Evolutionary conservation across 2,329 filamentous ascomycete species (phyloP).

Genomic region (Sporothrix dimorphospora): DNA sequence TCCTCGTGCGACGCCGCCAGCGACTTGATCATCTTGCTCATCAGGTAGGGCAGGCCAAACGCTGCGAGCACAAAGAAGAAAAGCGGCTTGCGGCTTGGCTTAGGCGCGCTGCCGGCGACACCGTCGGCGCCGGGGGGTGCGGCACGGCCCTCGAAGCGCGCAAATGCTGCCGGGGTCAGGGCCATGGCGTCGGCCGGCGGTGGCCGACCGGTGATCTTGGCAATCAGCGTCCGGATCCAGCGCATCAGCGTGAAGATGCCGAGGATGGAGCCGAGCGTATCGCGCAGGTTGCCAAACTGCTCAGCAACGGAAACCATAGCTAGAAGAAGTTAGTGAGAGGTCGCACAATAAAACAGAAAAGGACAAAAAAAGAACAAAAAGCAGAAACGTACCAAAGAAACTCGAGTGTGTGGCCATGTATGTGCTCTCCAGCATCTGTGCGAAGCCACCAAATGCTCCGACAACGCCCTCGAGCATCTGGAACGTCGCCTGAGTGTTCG

Average conservation of each 20-base stretch:
- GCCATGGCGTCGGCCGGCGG: conserved; percentile 84
- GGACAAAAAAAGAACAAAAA: neutral
- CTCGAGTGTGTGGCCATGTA: conserved; percentile 99
- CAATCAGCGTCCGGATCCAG: conserved; percentile 89
- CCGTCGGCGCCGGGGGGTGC: conserved; percentile 58
- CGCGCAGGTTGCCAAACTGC: conserved; percentile 90
- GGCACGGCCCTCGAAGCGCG: conserved; percentile 77
- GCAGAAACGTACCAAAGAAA: conserved; percentile 75
- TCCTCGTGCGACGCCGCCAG: conserved; percentile 85
- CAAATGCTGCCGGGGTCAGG: conserved; percentile 88
- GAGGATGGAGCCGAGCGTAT: conserved; percentile 88
- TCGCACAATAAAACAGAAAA: neutral
- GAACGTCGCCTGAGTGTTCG: conserved; percentile 94
- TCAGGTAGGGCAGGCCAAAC: conserved; percentile 93
- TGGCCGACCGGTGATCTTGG: conserved; percentile 89
- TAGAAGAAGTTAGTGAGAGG: conserved; percentile 43
- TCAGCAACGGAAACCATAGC: conserved; percentile 98
- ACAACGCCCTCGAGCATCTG: conserved; percentile 98
- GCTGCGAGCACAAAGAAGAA: conserved; percentile 94
- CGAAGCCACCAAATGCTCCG: conserved; percentile 93
- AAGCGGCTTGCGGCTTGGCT: conserved; percentile 91
- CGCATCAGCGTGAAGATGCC: conserved; percentile 96
- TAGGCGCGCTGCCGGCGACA: conserved; percentile 54
- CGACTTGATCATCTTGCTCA: conserved; percentile 91
- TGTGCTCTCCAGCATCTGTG: conserved; percentile 98